Evolutionary conservation across 176 grass and related monocot species (phyloP).

Genomic region (Oryza brachyantha): DNA sequence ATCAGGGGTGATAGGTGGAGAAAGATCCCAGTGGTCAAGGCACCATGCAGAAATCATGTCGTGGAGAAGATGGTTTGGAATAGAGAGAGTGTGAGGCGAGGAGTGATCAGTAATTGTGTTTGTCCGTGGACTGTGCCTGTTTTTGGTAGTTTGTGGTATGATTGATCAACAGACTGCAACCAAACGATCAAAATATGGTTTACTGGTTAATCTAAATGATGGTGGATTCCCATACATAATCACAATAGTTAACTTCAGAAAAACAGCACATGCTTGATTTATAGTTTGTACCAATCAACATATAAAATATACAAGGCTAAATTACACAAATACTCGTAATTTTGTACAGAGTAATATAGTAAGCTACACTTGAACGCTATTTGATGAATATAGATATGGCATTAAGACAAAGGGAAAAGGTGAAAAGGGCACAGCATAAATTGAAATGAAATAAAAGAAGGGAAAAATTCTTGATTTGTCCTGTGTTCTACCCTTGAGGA

Average conservation of each 20-base stretch:
- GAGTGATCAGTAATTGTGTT: conserved; percentile 14
- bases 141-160: not conserved
- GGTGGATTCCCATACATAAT: not conserved
- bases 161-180: conserved; percentile 34
- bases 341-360: not conserved
- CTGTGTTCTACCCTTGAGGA: not conserved
- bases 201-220: conserved; percentile 16
- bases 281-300: not conserved
- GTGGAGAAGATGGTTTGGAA: conserved; percentile 35
- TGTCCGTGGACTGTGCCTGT: not conserved
- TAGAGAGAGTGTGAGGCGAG: conserved; percentile 25
- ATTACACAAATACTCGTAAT: not conserved
- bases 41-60: conserved; percentile 48
- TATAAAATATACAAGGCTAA: not conserved
- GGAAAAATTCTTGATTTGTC: not conserved
- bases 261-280: not conserved
- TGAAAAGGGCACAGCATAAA: not conserved
- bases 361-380: not conserved
- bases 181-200: conserved; percentile 19
- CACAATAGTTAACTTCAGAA: not conserved
- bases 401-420: not conserved
- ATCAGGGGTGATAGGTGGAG: conserved; percentile 4
- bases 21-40: conserved; percentile 16
- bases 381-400: not conserved
- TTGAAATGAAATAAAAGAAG: not conserved